Evolutionary conservation across 2,329 filamentous ascomycete species (phyloP).

Genomic region (Cytospora schulzeri): DNA sequence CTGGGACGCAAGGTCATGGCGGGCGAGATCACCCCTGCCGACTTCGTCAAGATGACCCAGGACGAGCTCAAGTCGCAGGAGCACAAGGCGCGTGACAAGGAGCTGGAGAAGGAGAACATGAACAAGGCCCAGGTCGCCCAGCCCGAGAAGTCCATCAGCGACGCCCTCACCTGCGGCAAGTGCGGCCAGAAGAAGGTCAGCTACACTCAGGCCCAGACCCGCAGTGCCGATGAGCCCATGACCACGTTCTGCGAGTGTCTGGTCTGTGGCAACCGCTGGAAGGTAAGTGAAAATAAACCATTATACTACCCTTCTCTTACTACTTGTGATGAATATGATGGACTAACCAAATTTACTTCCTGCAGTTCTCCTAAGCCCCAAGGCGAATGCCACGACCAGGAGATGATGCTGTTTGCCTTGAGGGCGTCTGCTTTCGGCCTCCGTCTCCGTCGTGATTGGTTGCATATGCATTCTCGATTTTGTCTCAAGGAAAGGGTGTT

Average conservation of each 20-base stretch:
- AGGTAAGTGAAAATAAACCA: constrained; percentile 54
- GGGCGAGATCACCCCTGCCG: constrained; percentile 70
- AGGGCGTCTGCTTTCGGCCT: neutral
- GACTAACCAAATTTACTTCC: constrained; percentile 13
- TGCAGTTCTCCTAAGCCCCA: constrained; percentile 35
- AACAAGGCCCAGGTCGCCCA: constrained; percentile 94
- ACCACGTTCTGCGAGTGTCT: constrained; percentile 75
- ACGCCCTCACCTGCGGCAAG: constrained; percentile 84
- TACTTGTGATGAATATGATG: constrained; percentile 21
- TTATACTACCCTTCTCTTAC: constrained; percentile 32
- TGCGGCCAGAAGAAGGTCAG: constrained; percentile 93
- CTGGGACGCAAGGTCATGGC: constrained; percentile 75
- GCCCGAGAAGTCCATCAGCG: constrained; percentile 86
- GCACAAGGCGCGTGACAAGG: constrained; percentile 73
- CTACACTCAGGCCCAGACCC: constrained; percentile 94
- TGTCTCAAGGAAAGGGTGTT: constrained; percentile 21
- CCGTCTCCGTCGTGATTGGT: neutral
- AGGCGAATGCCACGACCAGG: neutral
- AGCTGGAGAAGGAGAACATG: constrained; percentile 90
- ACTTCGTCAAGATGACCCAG: constrained; percentile 83
- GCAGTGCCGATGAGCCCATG: constrained; percentile 93
- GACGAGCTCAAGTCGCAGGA: constrained; percentile 90
- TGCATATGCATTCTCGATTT: constrained; percentile 4
- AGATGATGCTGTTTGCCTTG: neutral
- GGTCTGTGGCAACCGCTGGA: constrained; percentile 71